These are phyloP conservation scores for Protea cynaroides DNA, from an alignment of 164 flowering plant genomes.

Conservation along the genomic window DNA sequence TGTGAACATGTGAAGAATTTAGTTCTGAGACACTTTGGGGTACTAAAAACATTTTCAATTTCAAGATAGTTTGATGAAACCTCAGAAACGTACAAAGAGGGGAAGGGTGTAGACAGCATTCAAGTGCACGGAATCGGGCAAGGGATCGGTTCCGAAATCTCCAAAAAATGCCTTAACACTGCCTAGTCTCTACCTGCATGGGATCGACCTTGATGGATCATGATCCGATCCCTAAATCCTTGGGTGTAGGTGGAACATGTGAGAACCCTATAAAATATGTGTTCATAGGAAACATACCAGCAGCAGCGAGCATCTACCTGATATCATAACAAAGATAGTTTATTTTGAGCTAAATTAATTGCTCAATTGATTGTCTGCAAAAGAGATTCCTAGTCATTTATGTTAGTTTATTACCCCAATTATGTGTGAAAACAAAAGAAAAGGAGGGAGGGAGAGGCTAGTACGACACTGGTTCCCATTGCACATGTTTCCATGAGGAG, in stretches of 20 bases:
- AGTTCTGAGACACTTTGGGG: neutral
- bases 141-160: too few relatives aligned
- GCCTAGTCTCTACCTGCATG: too few relatives aligned
- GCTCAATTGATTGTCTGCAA: neutral
- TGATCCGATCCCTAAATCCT: too few relatives aligned
- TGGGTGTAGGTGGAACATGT: neutral
- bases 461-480: constrained; percentile 32
- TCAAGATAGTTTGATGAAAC: neutral
- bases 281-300: neutral
- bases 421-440: constrained; percentile 9
- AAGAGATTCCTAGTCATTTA: too few relatives aligned
- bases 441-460: constrained; percentile 8
- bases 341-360: too few relatives aligned
- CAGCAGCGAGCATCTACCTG: neutral
- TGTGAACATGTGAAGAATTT: neutral
- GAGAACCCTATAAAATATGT: neutral
- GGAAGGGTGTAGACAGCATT: neutral
- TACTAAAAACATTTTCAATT: neutral
- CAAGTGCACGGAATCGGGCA: too few relatives aligned
- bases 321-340: neutral
- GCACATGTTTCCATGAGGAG: constrained; percentile 9
- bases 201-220: too few relatives aligned
- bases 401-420: neutral
- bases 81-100: too few relatives aligned
- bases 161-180: too few relatives aligned